Evolutionary conservation across 192 early-diverging fungal species (phyloP).

Genomic region (Haplosporangium gracile): DNA sequence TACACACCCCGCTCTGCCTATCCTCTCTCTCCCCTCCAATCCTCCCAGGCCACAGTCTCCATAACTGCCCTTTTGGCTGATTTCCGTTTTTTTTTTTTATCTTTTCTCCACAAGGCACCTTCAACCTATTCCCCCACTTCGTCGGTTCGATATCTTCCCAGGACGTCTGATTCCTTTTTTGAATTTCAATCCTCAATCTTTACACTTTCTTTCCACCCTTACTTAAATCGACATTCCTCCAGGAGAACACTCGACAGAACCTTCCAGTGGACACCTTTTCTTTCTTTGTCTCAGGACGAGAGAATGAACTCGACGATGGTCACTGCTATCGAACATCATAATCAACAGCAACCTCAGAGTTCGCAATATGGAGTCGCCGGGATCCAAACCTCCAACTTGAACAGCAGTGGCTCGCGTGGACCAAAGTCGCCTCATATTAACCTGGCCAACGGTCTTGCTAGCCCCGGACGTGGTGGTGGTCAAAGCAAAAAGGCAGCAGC

Average conservation of each 20-base stretch:
- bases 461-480: constrained; percentile 20
- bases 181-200: neutral
- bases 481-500: constrained; percentile 37
- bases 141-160: constrained; percentile 1
- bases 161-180: neutral
- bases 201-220: neutral
- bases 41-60: neutral
- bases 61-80: constrained; percentile 4
- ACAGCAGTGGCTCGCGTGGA: constrained; percentile 7
- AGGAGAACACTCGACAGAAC: neutral
- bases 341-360: constrained; percentile 38
- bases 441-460: constrained; percentile 33
- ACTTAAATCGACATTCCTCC: neutral
- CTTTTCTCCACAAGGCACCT: neutral
- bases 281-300: constrained; percentile 26
- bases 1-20: neutral
- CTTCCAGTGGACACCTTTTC: neutral
- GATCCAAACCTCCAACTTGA: constrained; percentile 10
- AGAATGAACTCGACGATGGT: constrained; percentile 57
- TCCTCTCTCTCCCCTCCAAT: neutral
- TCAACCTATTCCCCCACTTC: neutral
- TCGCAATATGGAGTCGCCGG: constrained; percentile 30
- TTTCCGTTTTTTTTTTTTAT: neutral
- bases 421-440: constrained; percentile 33
- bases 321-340: constrained; percentile 55